phyloP scores from a whole-genome alignment of 306 rosid species.

The Corylus avellana region DNA sequence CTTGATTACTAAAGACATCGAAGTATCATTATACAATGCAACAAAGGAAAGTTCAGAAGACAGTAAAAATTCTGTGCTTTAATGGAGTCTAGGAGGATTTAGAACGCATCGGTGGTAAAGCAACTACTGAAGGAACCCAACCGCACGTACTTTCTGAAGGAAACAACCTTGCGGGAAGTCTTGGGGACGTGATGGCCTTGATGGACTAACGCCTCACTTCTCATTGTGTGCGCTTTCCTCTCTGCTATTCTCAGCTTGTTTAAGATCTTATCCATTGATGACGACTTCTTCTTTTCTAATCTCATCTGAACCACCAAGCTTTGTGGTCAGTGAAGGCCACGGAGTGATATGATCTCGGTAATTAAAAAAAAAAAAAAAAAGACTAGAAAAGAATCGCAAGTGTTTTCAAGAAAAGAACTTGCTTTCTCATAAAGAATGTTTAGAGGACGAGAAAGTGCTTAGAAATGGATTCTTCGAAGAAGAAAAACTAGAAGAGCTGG shows the following conservation, averaged over 20 bases:
- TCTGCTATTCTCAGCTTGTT: slow-evolving; percentile 72
- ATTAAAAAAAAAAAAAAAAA: not conserved
- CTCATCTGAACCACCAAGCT: slow-evolving; percentile 64
- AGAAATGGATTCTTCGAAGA: not conserved
- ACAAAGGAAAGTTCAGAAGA: not conserved
- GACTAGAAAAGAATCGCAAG: not conserved
- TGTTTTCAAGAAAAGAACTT: not conserved
- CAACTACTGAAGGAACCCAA: slow-evolving; percentile 30
- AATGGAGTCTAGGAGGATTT: not conserved
- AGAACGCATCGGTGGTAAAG: slow-evolving; percentile 34
- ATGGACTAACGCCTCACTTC: slow-evolving; percentile 36
- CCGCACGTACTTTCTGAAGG: slow-evolving; percentile 19
- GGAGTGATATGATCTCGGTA: not conserved
- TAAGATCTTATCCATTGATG: slow-evolving; percentile 79
- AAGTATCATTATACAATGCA: not conserved
- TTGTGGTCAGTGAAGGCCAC: slow-evolving; percentile 16
- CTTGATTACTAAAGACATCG: not conserved
- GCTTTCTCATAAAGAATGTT: not conserved
- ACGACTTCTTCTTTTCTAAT: slow-evolving; percentile 77
- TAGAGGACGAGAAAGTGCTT: not conserved
- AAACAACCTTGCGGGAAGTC: slow-evolving; percentile 14
- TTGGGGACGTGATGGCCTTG: slow-evolving; percentile 26
- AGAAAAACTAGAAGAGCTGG: not conserved
- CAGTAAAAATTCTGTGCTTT: not conserved
- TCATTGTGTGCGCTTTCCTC: slow-evolving; percentile 72